Evolutionary conservation across 78 protist genomes (phyloP).

Genomic region (Dictyostelium firmibasis): DNA sequence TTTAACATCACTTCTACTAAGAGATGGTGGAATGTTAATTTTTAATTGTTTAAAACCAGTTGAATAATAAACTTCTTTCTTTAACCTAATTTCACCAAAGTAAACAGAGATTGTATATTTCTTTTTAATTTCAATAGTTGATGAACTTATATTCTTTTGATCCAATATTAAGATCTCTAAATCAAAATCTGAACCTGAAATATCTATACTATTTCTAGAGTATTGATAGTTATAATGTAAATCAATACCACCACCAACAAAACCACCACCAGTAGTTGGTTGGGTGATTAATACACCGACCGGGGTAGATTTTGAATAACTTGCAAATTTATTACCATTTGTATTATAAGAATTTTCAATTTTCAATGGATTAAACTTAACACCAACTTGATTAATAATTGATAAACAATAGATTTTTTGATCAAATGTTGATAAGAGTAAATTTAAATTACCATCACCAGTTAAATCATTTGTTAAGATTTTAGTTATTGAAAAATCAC

Average conservation of each 20-base stretch:
- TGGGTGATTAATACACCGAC: conserved; percentile 25
- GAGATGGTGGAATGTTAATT: background rate
- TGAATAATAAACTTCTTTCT: background rate
- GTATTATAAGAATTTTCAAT: conserved; percentile 7
- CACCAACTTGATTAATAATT: background rate
- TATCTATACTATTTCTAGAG: conserved; percentile 49
- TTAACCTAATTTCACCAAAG: background rate
- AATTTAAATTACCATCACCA: conserved; percentile 87
- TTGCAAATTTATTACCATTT: conserved; percentile 66
- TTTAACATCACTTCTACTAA: background rate
- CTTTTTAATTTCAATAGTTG: background rate
- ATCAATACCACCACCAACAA: background rate
- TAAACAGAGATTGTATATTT: background rate
- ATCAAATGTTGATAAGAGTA: conserved; percentile 84
- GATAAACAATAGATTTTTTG: conserved; percentile 68
- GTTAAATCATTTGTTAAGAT: conserved; percentile 90
- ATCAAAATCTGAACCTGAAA: conserved; percentile 65
- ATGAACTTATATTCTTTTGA: background rate
- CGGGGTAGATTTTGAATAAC: background rate
- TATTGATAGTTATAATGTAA: background rate
- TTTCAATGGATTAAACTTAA: conserved; percentile 82
- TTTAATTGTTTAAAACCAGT: background rate
- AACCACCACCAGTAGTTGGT: background rate
- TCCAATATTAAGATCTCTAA: conserved; percentile 68
- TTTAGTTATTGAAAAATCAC: conserved; percentile 69